Conservation (phyloP, 2,329 filamentous ascomycete species). For the Bipolaris bicolor region DNA sequence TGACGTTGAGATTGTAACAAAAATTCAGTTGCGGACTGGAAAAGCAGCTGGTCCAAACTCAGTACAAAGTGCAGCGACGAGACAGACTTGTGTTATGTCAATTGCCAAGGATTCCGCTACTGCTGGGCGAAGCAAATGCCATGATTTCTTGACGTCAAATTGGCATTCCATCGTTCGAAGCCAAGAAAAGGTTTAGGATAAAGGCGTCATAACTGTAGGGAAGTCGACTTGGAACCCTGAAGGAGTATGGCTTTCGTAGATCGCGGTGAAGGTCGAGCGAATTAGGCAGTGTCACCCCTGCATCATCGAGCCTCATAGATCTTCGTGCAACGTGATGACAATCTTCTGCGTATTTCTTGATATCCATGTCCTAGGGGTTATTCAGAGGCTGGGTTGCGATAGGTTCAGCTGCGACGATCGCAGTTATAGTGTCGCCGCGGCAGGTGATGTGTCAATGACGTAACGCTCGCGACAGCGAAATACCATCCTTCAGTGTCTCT, state of each 20-base stretch:
- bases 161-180: neutral
- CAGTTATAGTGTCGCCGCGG: neutral
- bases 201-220: slow-evolving; percentile 7
- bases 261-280: neutral
- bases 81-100: slow-evolving; percentile 1
- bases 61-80: neutral
- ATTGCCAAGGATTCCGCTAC: neutral
- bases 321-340: neutral
- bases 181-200: slow-evolving; percentile 8
- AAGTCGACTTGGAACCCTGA: neutral
- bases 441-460: neutral
- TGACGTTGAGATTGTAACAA: neutral
- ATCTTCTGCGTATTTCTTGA: neutral
- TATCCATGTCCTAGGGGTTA: neutral
- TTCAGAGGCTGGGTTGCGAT: neutral
- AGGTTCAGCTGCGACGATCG: neutral
- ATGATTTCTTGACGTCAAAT: slow-evolving; percentile 18
- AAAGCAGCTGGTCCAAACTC: slow-evolving; percentile 1
- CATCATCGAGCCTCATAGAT: slow-evolving; percentile 2
- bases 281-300: neutral
- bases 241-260: neutral
- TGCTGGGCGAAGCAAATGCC: slow-evolving; percentile 2
- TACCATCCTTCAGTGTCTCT: neutral
- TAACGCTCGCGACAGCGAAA: neutral
- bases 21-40: neutral